Conservation (phyloP, 2,329 filamentous ascomycete genomes). For the Talaromyces sp. region DNA sequence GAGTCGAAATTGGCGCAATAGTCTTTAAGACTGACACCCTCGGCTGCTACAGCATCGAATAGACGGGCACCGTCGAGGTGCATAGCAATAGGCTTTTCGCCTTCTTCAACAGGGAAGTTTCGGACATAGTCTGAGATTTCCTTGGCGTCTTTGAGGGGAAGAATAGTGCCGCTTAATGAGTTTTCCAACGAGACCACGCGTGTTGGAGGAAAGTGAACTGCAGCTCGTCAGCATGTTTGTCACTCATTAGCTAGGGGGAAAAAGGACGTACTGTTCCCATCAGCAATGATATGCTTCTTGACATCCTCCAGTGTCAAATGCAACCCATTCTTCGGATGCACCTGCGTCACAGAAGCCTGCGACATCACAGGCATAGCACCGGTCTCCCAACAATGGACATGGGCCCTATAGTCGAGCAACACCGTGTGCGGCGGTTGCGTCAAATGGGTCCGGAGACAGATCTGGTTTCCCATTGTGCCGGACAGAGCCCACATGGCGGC, state of each 20-base stretch:
- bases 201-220: conserved; percentile 31
- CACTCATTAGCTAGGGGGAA: too few species aligned
- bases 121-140: conserved; percentile 30
- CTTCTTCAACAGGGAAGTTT: conserved; percentile 24
- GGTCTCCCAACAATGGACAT: conserved; percentile 33
- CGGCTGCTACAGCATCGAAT: conserved; percentile 28
- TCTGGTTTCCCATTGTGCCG: conserved; percentile 42
- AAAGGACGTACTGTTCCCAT: conserved; percentile 25
- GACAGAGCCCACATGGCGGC: conserved; percentile 33
- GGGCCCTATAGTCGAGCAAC: conserved; percentile 33
- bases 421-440: conserved; percentile 34
- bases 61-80: conserved; percentile 33
- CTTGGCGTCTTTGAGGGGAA: conserved; percentile 28
- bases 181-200: conserved; percentile 31
- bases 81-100: conserved; percentile 26
- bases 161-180: conserved; percentile 27
- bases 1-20: conserved; percentile 33
- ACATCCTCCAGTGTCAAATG: conserved; percentile 36
- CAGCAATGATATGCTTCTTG: conserved; percentile 25
- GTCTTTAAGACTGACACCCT: conserved; percentile 25
- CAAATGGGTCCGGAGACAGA: conserved; percentile 33
- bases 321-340: conserved; percentile 31
- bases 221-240: neutral
- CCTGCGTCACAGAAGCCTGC: conserved; percentile 30
- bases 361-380: conserved; percentile 30